A percentile compares a stretch with the other conserved stretches of the same genome.
phyloP scores from a whole-genome alignment of 306 rosid genomes.

The Argentina anserina region DNA sequence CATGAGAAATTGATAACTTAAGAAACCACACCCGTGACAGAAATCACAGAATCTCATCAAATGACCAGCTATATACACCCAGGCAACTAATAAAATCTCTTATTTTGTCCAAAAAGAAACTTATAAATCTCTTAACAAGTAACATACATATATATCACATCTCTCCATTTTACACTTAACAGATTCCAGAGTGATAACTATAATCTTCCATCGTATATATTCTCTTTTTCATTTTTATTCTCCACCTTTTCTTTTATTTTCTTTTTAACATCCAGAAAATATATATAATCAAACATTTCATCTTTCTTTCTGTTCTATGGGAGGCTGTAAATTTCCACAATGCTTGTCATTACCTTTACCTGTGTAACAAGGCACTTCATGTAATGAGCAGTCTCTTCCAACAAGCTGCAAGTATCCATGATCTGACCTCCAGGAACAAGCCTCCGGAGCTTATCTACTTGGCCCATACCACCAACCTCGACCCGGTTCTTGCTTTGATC shows the following conservation, averaged over 20 bases:
- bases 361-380: slow-evolving; percentile 40
- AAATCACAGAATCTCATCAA: not conserved
- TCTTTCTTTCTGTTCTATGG: not conserved
- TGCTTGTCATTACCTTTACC: slow-evolving; percentile 38
- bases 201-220: not conserved
- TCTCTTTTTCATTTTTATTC: not conserved
- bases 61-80: not conserved
- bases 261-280: not conserved
- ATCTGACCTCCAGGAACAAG: slow-evolving; percentile 39
- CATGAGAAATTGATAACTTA: not conserved
- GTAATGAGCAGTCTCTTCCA: slow-evolving; percentile 40
- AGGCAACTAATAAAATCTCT: not conserved
- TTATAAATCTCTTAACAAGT: no score
- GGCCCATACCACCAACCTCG: not conserved
- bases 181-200: not conserved
- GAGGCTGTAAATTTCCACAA: slow-evolving; percentile 15
- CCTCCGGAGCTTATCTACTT: slow-evolving; percentile 25
- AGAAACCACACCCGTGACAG: not conserved
- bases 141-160: not conserved
- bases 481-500: not conserved
- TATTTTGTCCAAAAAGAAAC: no score
- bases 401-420: slow-evolving; percentile 33
- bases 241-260: not conserved
- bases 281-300: not conserved
- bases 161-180: not conserved